Evolutionary conservation across 805 yeast genomes (phyloP).

Genomic region (Myxozyma neotropica): DNA sequence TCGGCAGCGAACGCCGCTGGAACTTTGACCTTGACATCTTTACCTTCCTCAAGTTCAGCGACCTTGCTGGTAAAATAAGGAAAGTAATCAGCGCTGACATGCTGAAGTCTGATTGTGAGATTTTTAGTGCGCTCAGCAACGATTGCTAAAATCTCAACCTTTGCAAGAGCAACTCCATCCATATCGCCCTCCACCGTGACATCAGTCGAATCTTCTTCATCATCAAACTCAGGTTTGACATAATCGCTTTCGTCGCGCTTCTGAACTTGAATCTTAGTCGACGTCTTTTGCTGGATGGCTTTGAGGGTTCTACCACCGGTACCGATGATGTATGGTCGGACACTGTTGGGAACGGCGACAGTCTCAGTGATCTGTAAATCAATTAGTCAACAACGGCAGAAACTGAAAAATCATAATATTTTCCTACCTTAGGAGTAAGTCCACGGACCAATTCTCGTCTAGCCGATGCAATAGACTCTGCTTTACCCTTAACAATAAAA

Average conservation of each 20-base stretch:
- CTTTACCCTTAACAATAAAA: constrained; percentile 76
- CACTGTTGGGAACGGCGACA: constrained; percentile 71
- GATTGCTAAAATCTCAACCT: constrained; percentile 65
- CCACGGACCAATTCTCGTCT: constrained; percentile 74
- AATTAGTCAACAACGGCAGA: background rate
- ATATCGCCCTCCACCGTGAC: constrained; percentile 79
- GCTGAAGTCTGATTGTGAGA: constrained; percentile 27
- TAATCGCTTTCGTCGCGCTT: constrained; percentile 35
- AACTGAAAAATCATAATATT: background rate
- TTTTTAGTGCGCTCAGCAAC: constrained; percentile 56
- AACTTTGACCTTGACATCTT: constrained; percentile 35
- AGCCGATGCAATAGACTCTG: constrained; percentile 65
- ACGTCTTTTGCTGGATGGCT: constrained; percentile 71
- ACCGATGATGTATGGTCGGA: constrained; percentile 82
- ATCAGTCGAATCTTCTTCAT: constrained; percentile 61
- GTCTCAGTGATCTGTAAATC: constrained; percentile 43
- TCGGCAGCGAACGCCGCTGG: constrained; percentile 40
- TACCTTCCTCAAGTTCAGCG: constrained; percentile 42
- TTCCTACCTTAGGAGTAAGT: constrained; percentile 68
- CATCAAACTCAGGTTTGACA: constrained; percentile 47
- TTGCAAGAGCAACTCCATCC: constrained; percentile 79
- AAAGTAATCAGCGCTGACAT: constrained; percentile 34
- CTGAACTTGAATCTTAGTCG: constrained; percentile 72
- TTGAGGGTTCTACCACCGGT: constrained; percentile 79
- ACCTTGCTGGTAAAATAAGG: constrained; percentile 44